Conservation (phyloP, 495 filamentous ascomycete genomes). For the Neurospora sp. region DNA sequence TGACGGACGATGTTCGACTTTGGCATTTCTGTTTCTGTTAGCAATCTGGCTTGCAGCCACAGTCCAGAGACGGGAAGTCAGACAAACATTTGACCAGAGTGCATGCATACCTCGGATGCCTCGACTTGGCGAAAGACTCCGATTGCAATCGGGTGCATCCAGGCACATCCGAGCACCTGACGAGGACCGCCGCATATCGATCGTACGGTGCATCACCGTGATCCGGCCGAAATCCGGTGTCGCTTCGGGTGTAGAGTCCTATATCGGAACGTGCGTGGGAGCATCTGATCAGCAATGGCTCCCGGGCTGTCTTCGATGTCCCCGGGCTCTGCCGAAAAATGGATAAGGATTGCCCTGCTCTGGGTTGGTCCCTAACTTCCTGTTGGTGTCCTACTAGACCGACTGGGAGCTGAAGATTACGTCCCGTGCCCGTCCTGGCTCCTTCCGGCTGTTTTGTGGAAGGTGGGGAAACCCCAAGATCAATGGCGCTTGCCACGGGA, state of each 20-base stretch:
- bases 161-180: neutral
- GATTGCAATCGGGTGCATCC: neutral
- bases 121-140: neutral
- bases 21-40: neutral
- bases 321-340: neutral
- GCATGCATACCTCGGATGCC: neutral
- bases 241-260: neutral
- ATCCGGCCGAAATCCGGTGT: neutral
- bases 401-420: neutral
- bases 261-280: neutral
- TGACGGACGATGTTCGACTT: neutral
- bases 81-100: neutral
- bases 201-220: neutral
- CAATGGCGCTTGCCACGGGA: neutral
- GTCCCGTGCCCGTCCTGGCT: neutral
- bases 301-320: neutral
- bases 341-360: neutral
- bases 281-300: neutral
- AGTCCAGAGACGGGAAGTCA: neutral
- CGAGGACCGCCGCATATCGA: neutral
- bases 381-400: no score
- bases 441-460: neutral
- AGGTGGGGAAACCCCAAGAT: neutral
- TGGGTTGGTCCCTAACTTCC: no score
- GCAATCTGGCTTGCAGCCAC: neutral